Percentiles rank a stretch among this genome's conserved stretches.
Evolutionary conservation across 2,329 filamentous ascomycete species (phyloP).

Genomic region (Diaporthe vaccinii): DNA sequence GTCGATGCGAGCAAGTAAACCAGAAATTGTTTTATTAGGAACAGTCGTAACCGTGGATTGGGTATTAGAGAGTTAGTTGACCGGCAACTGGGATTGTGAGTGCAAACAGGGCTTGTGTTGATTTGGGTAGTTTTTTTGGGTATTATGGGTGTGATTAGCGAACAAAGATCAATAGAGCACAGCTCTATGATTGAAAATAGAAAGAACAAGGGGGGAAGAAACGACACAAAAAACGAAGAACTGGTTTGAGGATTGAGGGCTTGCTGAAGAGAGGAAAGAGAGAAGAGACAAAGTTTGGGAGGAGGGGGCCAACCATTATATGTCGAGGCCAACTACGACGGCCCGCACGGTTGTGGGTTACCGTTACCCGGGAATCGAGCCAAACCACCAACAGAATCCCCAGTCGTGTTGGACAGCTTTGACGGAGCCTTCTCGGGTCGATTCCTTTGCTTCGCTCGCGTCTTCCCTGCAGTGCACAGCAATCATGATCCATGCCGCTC

Average conservation of each 20-base stretch:
- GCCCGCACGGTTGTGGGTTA: slow-evolving; percentile 46
- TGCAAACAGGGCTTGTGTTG: slow-evolving; percentile 44
- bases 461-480: slow-evolving; percentile 33
- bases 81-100: slow-evolving; percentile 60
- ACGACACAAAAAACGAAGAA: slow-evolving; percentile 58
- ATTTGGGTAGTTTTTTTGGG: slow-evolving; percentile 52
- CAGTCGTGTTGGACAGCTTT: slow-evolving; percentile 32
- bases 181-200: slow-evolving; percentile 49
- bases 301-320: slow-evolving; percentile 57
- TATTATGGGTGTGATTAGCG: slow-evolving; percentile 42
- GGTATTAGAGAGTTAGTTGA: slow-evolving; percentile 57
- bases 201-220: slow-evolving; percentile 53
- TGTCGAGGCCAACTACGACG: slow-evolving; percentile 51
- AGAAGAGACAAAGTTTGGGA: slow-evolving; percentile 55
- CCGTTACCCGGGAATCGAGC: slow-evolving; percentile 39
- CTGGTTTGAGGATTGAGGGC: slow-evolving; percentile 68
- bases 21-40: slow-evolving; percentile 63
- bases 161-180: slow-evolving; percentile 51
- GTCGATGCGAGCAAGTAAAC: slow-evolving; percentile 68
- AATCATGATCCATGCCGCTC: slow-evolving; percentile 36
- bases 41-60: slow-evolving; percentile 53
- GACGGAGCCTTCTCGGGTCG: slow-evolving; percentile 41
- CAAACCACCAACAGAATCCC: slow-evolving; percentile 41
- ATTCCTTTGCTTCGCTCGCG: slow-evolving; percentile 44
- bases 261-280: slow-evolving; percentile 74